These are phyloP conservation scores for Acrocalymma vagum DNA, from an alignment of 2,329 filamentous ascomycete species.

Conservation along the genomic window DNA sequence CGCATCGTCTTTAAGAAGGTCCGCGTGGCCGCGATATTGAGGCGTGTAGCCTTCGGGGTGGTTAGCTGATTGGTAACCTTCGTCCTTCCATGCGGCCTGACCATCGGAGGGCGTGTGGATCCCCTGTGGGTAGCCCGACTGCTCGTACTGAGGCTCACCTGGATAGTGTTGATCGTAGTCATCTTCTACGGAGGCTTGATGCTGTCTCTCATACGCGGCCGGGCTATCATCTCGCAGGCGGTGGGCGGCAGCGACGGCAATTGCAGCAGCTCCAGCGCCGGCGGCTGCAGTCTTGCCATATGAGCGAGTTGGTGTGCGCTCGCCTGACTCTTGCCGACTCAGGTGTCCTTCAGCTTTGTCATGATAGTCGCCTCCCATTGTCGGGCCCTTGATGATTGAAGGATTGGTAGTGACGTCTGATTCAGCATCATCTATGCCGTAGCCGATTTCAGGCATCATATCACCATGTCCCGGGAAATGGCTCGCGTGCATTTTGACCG, in stretches of 20 bases:
- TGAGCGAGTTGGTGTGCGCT: slow-evolving; percentile 40
- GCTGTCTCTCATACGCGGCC: slow-evolving; percentile 33
- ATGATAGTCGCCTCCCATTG: slow-evolving; percentile 63
- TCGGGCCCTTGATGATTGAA: slow-evolving; percentile 79
- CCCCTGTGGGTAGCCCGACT: slow-evolving; percentile 37
- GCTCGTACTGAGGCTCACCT: slow-evolving; percentile 45
- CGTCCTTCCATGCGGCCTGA: slow-evolving; percentile 72
- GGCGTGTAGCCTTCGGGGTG: slow-evolving; percentile 62
- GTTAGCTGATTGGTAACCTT: slow-evolving; percentile 88
- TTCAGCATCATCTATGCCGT: slow-evolving; percentile 63
- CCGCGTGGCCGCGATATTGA: slow-evolving; percentile 54
- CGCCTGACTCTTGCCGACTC: slow-evolving; percentile 42
- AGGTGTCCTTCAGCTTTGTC: slow-evolving; percentile 49
- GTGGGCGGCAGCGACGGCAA: slow-evolving; percentile 63
- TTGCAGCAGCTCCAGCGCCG: slow-evolving; percentile 62
- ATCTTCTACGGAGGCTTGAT: slow-evolving; percentile 48
- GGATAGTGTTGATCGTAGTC: slow-evolving; percentile 43
- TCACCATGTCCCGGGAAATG: slow-evolving; percentile 71
- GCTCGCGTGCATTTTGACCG: slow-evolving; percentile 71
- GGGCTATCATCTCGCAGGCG: slow-evolving; percentile 36
- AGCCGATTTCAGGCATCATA: slow-evolving; percentile 80
- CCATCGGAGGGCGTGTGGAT: slow-evolving; percentile 48
- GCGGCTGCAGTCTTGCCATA: slow-evolving; percentile 40
- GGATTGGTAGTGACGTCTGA: slow-evolving; percentile 84
- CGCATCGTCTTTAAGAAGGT: slow-evolving; percentile 65